Evolutionary conservation across 202 grass and related monocot genomes (phyloP).

Genomic region (Panicum virgatum): DNA sequence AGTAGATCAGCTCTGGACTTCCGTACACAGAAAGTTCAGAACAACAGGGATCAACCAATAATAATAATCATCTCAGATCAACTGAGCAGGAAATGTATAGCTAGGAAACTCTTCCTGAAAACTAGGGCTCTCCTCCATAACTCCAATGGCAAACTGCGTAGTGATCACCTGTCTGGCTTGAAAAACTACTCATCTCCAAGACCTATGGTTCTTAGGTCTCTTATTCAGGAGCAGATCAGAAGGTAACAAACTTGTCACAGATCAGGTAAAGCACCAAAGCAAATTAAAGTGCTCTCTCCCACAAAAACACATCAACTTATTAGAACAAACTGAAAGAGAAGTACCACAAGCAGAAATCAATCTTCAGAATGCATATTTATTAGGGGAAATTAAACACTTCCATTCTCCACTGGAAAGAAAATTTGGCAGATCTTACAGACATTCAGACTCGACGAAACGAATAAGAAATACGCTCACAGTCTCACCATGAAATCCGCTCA

Average conservation of each 20-base stretch:
- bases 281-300: no score
- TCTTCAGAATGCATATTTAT: background rate
- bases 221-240: background rate
- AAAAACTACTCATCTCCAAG: background rate
- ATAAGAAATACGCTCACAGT: background rate
- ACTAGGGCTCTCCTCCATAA: background rate
- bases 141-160: background rate
- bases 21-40: background rate
- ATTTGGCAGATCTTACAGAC: slow-evolving; percentile 11
- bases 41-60: background rate
- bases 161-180: background rate
- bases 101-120: no score
- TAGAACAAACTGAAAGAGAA: background rate
- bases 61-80: background rate
- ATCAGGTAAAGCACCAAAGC: background rate
- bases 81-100: background rate
- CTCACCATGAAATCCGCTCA: background rate
- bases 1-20: background rate
- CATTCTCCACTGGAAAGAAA: slow-evolving; percentile 32
- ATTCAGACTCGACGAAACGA: background rate
- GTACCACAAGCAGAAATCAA: background rate
- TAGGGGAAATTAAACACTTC: background rate
- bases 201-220: background rate
- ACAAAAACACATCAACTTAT: no score
- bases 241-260: background rate